These are phyloP conservation scores for Viola odorata DNA, from an alignment of 345 rosid species.

Conservation along the genomic window DNA sequence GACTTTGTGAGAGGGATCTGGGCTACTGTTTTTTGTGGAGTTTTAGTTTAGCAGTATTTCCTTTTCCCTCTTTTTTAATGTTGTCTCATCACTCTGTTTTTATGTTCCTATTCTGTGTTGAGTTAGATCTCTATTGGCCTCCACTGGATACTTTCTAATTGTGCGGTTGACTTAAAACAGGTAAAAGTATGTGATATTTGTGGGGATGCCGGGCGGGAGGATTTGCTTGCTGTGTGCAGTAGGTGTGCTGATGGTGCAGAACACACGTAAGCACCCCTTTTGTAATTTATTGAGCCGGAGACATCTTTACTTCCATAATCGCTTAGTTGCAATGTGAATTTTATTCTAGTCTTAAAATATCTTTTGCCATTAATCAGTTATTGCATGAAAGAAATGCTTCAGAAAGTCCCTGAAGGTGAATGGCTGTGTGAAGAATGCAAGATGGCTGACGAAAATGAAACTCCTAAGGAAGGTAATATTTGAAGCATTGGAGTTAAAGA, in stretches of 20 bases:
- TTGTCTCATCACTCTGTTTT: neutral
- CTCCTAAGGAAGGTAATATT: conserved; percentile 58
- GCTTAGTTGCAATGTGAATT: neutral
- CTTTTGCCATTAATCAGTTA: conserved; percentile 50
- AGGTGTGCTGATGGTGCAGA: conserved; percentile 97
- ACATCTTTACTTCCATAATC: conserved; percentile 3
- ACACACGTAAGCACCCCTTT: conserved; percentile 74
- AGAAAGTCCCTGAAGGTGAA: conserved; percentile 75
- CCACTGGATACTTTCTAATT: neutral
- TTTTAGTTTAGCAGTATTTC: neutral
- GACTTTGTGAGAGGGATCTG: too few relatives aligned
- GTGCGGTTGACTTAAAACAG: conserved; percentile 36
- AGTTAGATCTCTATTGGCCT: neutral
- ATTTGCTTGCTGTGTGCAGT: conserved; percentile 87
- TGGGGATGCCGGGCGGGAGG: conserved; percentile 99
- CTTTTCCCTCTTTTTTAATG: neutral
- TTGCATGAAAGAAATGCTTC: conserved; percentile 92
- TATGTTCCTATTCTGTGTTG: too few relatives aligned
- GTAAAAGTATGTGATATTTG: conserved; percentile 99
- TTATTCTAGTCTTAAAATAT: conserved; percentile 1
- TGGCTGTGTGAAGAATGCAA: conserved; percentile 99
- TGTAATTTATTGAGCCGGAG: conserved; percentile 8
- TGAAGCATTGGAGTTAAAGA: neutral
- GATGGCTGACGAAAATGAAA: conserved; percentile 61
- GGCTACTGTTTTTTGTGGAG: neutral